These are phyloP conservation scores for Exophiala bonariae DNA, from an alignment of 2,329 filamentous ascomycete species.

Conservation along the genomic window DNA sequence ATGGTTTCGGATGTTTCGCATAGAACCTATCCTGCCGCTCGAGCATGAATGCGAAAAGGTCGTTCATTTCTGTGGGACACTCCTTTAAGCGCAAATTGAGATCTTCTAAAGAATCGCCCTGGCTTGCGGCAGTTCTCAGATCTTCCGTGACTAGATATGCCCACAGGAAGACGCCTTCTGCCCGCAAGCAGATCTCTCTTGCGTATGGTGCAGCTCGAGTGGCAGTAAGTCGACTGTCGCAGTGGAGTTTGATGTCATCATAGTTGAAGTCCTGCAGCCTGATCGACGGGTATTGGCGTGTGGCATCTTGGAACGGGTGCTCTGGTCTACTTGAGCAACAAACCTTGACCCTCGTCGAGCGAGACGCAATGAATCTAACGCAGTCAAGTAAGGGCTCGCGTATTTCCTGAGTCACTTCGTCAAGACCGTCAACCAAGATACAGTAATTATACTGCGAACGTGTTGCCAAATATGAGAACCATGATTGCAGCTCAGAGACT, in stretches of 20 bases:
- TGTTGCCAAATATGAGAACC: slow-evolving; percentile 5
- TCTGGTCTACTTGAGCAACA: slow-evolving; percentile 16
- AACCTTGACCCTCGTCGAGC: slow-evolving; percentile 9
- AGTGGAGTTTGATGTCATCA: slow-evolving; percentile 4
- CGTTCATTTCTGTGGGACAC: slow-evolving; percentile 10
- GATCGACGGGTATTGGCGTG: neutral
- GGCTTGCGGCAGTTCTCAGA: neutral
- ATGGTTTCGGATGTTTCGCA: slow-evolving; percentile 13
- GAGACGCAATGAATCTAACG: neutral
- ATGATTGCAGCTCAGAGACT: slow-evolving; percentile 7
- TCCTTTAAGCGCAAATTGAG: slow-evolving; percentile 4
- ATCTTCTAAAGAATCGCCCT: slow-evolving; percentile 7
- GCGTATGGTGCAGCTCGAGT: slow-evolving; percentile 1
- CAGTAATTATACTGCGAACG: slow-evolving; percentile 1
- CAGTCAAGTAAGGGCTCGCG: neutral
- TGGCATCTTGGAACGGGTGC: neutral
- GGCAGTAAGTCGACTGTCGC: neutral
- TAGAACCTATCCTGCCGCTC: slow-evolving; percentile 14
- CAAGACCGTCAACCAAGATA: slow-evolving; percentile 12
- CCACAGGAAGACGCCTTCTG: slow-evolving; percentile 15
- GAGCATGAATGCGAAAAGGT: slow-evolving; percentile 5
- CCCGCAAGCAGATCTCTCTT: neutral
- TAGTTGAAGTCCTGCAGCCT: slow-evolving; percentile 11
- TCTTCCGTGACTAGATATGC: slow-evolving; percentile 7
- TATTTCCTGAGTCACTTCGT: slow-evolving; percentile 3